Conservation (phyloP, 1,284 basidiomycete genomes). For the Tilletiopsis washingtonensis region DNA sequence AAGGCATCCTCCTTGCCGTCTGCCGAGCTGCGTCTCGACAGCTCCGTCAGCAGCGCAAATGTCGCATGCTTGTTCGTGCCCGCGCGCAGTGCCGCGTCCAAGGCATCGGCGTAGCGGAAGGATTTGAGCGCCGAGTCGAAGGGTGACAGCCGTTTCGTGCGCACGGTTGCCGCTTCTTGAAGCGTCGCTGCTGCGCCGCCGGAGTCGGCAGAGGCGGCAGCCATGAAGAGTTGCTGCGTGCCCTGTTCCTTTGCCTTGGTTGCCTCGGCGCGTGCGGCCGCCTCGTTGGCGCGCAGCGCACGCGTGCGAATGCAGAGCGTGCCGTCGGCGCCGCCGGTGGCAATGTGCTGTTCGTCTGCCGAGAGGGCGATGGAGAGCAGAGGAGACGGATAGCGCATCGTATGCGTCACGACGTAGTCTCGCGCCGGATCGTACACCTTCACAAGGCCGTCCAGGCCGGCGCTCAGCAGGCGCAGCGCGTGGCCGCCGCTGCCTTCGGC, state of each 20-base stretch:
- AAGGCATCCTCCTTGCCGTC: conserved; percentile 62
- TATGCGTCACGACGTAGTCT: conserved; percentile 78
- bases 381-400: conserved; percentile 95
- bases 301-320: conserved; percentile 59
- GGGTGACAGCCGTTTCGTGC: conserved; percentile 66
- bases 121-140: conserved; percentile 84
- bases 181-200: no score
- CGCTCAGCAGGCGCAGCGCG: conserved; percentile 78
- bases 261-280: no score
- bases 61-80: conserved; percentile 53
- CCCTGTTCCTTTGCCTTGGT: no score
- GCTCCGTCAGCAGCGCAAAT: conserved; percentile 86
- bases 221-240: no score
- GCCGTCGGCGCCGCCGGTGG: conserved; percentile 92
- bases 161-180: conserved; percentile 58
- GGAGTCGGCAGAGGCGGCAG: no score
- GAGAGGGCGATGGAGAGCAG: conserved; percentile 85
- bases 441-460: conserved; percentile 89
- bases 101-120: conserved; percentile 89
- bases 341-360: conserved; percentile 94
- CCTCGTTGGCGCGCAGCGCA: conserved; percentile 66
- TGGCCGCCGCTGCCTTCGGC: conserved; percentile 55
- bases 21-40: conserved; percentile 61
- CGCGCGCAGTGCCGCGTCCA: conserved; percentile 53
- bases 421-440: conserved; percentile 85